Conservation (phyloP, 2,329 filamentous ascomycete species). For the Chaetoscypha palmicola region DNA sequence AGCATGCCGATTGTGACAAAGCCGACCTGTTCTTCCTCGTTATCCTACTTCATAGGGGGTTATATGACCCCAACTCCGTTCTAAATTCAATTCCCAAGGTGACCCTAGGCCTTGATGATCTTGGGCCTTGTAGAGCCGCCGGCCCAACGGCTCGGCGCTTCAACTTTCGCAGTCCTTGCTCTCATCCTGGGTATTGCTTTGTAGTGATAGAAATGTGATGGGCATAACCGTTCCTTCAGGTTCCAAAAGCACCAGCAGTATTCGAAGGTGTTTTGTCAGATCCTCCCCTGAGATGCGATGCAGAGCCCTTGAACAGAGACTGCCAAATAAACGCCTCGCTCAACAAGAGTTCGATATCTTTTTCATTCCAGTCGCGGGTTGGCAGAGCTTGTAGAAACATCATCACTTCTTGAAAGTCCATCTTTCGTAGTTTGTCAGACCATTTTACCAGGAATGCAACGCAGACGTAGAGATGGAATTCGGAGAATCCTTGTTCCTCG, state of each 20-base stretch:
- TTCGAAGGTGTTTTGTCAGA: slow-evolving; percentile 29
- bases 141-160: too few relatives aligned
- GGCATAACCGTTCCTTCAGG: slow-evolving; percentile 2
- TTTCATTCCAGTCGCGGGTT: slow-evolving; percentile 91
- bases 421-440: slow-evolving; percentile 88
- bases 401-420: slow-evolving; percentile 99
- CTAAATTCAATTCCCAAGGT: too few relatives aligned
- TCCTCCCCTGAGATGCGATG: slow-evolving; percentile 71
- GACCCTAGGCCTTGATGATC: too few relatives aligned
- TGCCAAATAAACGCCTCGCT: slow-evolving; percentile 99
- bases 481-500: slow-evolving; percentile 96
- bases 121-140: too few relatives aligned
- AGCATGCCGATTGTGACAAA: too few relatives aligned
- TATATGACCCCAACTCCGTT: too few relatives aligned
- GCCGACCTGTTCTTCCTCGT: too few relatives aligned
- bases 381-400: slow-evolving; percentile 97
- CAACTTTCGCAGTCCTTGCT: too few relatives aligned
- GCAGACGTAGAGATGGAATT: slow-evolving; percentile 97
- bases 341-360: slow-evolving; percentile 90
- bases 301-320: slow-evolving; percentile 88
- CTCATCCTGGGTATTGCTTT: too few relatives aligned
- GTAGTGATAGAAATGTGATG: too few relatives aligned
- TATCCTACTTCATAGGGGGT: too few relatives aligned
- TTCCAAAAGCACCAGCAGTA: slow-evolving; percentile 11
- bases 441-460: slow-evolving; percentile 97